These are phyloP conservation scores for Fusarium napiforme DNA, from an alignment of 2,329 filamentous ascomycete species.

Conservation along the genomic window DNA sequence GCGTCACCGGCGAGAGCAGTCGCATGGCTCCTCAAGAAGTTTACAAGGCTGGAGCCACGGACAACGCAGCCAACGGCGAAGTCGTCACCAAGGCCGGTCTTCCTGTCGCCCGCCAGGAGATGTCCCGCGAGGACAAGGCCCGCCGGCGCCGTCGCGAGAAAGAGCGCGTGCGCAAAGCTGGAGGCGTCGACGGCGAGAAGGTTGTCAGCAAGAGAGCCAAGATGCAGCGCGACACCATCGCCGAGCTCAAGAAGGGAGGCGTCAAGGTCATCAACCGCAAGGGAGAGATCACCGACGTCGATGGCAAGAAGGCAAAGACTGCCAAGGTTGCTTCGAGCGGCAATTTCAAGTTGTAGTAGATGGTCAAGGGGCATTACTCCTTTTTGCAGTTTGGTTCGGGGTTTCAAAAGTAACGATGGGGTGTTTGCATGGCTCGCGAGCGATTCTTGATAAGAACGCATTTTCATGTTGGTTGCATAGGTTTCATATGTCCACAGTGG, in stretches of 20 bases:
- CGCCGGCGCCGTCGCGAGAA: slow-evolving; percentile 83
- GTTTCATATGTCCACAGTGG: slow-evolving; percentile 9
- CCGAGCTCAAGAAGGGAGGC: slow-evolving; percentile 81
- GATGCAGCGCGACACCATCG: slow-evolving; percentile 63
- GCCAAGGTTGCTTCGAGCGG: slow-evolving; percentile 63
- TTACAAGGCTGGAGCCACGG: slow-evolving; percentile 79
- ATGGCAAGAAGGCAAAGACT: slow-evolving; percentile 78
- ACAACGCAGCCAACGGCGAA: slow-evolving; percentile 73
- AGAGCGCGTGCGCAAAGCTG: slow-evolving; percentile 81
- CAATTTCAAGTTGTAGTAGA: slow-evolving; percentile 71
- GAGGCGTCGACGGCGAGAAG: slow-evolving; percentile 58
- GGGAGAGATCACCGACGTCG: slow-evolving; percentile 84
- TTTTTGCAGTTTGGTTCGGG: slow-evolving; percentile 16
- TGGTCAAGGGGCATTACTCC: background rate
- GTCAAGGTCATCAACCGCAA: slow-evolving; percentile 93
- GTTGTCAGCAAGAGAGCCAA: slow-evolving; percentile 67
- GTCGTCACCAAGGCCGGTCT: slow-evolving; percentile 81
- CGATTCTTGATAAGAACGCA: slow-evolving; percentile 40
- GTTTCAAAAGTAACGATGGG: slow-evolving; percentile 25
- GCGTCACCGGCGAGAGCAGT: slow-evolving; percentile 73
- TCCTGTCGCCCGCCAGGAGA: slow-evolving; percentile 83
- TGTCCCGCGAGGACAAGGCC: slow-evolving; percentile 86
- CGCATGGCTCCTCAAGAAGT: slow-evolving; percentile 94
- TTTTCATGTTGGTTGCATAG: slow-evolving; percentile 29
- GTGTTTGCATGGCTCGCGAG: slow-evolving; percentile 34